Percentiles rank a stretch among this genome's conserved stretches.
phyloP scores from a whole-genome alignment of 164 flowering plant species.

The Vitis rupestris region DNA sequence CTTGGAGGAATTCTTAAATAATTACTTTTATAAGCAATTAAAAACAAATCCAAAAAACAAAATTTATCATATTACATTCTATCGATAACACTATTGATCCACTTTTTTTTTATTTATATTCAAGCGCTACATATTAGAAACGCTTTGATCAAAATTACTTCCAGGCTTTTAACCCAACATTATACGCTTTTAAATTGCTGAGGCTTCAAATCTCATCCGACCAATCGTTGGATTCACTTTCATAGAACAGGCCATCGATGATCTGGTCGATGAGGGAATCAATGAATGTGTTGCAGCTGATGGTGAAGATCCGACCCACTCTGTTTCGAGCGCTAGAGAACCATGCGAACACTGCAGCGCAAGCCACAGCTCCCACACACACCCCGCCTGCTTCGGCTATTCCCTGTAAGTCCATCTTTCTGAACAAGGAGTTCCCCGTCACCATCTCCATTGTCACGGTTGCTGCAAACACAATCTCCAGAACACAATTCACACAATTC shows the following conservation, averaged over 20 bases:
- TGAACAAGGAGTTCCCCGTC: constrained; percentile 79
- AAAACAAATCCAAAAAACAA: too few relatives aligned
- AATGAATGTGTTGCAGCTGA: constrained; percentile 67
- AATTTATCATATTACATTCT: too few relatives aligned
- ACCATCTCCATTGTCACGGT: constrained; percentile 56
- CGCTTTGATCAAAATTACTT: too few relatives aligned
- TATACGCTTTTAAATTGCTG: neutral
- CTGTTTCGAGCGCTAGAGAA: constrained; percentile 60
- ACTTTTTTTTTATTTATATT: too few relatives aligned
- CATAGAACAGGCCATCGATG: constrained; percentile 82
- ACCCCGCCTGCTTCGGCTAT: constrained; percentile 56
- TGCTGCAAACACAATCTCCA: constrained; percentile 74
- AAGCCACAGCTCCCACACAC: constrained; percentile 56
- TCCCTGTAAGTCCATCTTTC: constrained; percentile 72
- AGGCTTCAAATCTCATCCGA: constrained; percentile 45
- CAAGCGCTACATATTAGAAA: too few relatives aligned
- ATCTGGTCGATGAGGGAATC: constrained; percentile 79
- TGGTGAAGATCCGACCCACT: constrained; percentile 65
- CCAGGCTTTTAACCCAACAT: too few relatives aligned
- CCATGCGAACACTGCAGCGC: constrained; percentile 75
- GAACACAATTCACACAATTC: too few relatives aligned
- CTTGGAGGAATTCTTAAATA: too few relatives aligned
- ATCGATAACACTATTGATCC: too few relatives aligned
- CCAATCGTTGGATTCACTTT: constrained; percentile 58
- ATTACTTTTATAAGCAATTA: too few relatives aligned